Conservation (phyloP, 129 eudicot genomes). For the Erigeron canadensis region DNA sequence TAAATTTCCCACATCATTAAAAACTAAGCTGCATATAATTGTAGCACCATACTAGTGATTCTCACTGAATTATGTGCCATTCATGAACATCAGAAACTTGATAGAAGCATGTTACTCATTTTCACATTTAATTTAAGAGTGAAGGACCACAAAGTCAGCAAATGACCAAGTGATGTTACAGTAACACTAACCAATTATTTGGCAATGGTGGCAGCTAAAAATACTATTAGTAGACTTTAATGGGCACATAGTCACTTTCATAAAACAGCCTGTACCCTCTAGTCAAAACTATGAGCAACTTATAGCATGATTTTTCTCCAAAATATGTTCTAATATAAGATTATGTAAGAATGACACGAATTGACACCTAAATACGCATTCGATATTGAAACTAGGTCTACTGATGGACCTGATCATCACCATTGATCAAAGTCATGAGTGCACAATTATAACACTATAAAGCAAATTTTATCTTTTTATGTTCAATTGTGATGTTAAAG, state of each 20-base stretch:
- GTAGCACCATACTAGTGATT: not conserved
- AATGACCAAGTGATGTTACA: not conserved
- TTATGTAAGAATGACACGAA: not conserved
- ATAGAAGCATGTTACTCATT: not conserved
- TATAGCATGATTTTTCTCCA: not conserved
- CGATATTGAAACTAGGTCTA: not conserved
- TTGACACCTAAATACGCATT: not conserved
- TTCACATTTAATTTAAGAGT: not conserved
- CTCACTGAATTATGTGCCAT: not conserved
- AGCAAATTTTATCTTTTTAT: not conserved
- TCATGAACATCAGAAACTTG: slow-evolving; percentile 1
- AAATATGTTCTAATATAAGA: not conserved
- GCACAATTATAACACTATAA: not conserved
- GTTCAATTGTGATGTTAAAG: not conserved
- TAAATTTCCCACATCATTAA: not conserved
- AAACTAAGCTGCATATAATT: not conserved
- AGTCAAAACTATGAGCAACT: not conserved
- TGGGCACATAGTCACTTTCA: slow-evolving; percentile 29
- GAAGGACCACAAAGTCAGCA: not conserved
- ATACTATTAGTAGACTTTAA: slow-evolving; percentile 4
- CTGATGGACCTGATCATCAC: too few relatives aligned
- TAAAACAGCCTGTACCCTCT: slow-evolving; percentile 8
- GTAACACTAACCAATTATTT: not conserved
- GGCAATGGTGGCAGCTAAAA: slow-evolving; percentile 5
- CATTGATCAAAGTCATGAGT: too few relatives aligned